phyloP scores from a whole-genome alignment of 1,284 basidiomycete species.

The Rhodotorula sp. region DNA sequence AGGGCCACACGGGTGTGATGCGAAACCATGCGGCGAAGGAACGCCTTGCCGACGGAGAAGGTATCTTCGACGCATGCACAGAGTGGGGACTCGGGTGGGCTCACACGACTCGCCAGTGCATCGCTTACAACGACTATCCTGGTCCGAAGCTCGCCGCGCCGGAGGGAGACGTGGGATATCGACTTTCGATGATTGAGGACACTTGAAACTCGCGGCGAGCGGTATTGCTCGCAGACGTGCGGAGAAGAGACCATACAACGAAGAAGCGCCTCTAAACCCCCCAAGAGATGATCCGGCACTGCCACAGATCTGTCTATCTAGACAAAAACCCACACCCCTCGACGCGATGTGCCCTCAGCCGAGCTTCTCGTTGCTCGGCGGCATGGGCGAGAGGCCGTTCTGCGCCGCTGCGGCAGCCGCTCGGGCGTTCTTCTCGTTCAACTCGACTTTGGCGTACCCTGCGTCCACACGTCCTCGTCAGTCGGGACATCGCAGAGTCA shows the following conservation, averaged over 20 bases:
- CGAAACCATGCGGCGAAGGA: background rate
- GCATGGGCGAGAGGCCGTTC: too few species aligned
- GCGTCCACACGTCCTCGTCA: background rate
- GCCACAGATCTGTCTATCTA: too few species aligned
- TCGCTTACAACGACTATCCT: too few species aligned
- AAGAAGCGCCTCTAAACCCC: background rate
- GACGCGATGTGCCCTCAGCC: background rate
- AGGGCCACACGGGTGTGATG: background rate
- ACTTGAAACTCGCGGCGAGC: background rate
- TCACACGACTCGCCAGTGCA: too few species aligned
- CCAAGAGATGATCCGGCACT: too few species aligned
- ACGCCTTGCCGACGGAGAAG: background rate
- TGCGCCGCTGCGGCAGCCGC: conserved; percentile 5
- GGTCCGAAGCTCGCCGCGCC: background rate
- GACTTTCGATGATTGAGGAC: too few species aligned
- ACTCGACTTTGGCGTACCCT: conserved; percentile 41
- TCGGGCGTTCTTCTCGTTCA: conserved; percentile 34
- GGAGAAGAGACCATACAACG: background rate
- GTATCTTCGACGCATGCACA: background rate
- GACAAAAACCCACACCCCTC: background rate
- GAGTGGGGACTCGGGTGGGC: background rate
- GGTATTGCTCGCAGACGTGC: background rate
- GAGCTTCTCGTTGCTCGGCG: conserved; percentile 1
- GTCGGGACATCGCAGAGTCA: too few species aligned
- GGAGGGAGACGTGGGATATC: too few species aligned